phyloP scores from a whole-genome alignment of 768 basidiomycete genomes.

The Lyophyllum atratum region DNA sequence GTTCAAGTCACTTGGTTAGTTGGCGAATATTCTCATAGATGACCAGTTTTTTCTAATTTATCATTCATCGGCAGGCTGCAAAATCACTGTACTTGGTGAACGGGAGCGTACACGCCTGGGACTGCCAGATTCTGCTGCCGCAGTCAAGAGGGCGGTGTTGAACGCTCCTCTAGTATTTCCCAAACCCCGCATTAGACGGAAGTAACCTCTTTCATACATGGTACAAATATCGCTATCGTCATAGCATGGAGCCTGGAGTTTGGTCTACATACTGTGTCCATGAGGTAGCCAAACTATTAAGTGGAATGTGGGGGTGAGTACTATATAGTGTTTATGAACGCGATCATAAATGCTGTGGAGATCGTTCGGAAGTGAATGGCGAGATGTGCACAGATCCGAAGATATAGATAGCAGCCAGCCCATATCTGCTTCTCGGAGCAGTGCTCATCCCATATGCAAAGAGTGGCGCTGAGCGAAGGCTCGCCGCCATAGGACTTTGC shows the following conservation, averaged over 20 bases:
- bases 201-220: constrained; percentile 14
- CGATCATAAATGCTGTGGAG: background rate
- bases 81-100: constrained; percentile 54
- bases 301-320: background rate
- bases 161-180: constrained; percentile 82
- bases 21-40: constrained; percentile 3
- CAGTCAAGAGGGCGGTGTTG: constrained; percentile 72
- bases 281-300: background rate
- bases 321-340: background rate
- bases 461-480: background rate
- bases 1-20: constrained; percentile 73
- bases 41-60: background rate
- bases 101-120: constrained; percentile 73
- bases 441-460: background rate
- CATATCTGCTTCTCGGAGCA: background rate
- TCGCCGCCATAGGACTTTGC: too few relatives aligned
- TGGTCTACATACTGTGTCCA: background rate
- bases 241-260: background rate
- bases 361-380: background rate
- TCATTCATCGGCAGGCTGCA: constrained; percentile 61
- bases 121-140: constrained; percentile 60
- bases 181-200: constrained; percentile 50
- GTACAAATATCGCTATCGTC: background rate
- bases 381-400: background rate
- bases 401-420: background rate